These are phyloP conservation scores for Fusarium coicis DNA, from an alignment of 2,329 filamentous ascomycete genomes.

Conservation along the genomic window DNA sequence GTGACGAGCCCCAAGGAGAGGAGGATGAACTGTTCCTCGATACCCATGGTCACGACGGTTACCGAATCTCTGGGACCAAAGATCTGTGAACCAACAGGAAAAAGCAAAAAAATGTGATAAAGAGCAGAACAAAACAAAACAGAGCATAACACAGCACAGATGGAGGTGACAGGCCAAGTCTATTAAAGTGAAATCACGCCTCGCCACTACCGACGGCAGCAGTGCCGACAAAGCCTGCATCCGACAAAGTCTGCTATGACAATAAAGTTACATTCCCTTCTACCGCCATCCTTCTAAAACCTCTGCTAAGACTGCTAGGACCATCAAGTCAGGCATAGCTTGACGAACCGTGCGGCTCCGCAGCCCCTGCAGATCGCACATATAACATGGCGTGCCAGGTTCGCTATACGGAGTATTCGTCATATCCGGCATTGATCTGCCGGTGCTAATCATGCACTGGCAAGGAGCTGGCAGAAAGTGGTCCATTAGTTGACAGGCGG, in stretches of 20 bases:
- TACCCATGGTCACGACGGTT: slow-evolving; percentile 15
- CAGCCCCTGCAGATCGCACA: slow-evolving; percentile 2
- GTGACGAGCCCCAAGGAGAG: slow-evolving; percentile 34
- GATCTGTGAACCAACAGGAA: neutral
- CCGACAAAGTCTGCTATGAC: neutral
- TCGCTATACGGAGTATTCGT: neutral
- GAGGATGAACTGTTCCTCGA: slow-evolving; percentile 37
- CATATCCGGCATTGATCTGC: neutral
- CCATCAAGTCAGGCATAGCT: neutral
- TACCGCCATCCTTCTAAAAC: neutral
- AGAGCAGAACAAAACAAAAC: neutral
- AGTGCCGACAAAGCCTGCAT: neutral
- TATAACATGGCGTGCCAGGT: neutral
- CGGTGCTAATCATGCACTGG: neutral
- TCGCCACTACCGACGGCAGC: neutral
- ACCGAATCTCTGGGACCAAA: slow-evolving; percentile 1
- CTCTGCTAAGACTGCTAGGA: neutral
- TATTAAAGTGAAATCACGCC: neutral
- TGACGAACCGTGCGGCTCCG: neutral
- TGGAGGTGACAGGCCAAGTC: neutral
- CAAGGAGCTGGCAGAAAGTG: neutral
- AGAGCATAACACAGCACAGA: neutral
- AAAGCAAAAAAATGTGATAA: neutral
- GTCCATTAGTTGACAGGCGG: neutral
- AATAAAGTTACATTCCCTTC: neutral